Evolutionary conservation across 805 yeast genomes (phyloP), one percentile per base, ranked within the genome.

Genomic region (Yarrowia bubula): DNA sequence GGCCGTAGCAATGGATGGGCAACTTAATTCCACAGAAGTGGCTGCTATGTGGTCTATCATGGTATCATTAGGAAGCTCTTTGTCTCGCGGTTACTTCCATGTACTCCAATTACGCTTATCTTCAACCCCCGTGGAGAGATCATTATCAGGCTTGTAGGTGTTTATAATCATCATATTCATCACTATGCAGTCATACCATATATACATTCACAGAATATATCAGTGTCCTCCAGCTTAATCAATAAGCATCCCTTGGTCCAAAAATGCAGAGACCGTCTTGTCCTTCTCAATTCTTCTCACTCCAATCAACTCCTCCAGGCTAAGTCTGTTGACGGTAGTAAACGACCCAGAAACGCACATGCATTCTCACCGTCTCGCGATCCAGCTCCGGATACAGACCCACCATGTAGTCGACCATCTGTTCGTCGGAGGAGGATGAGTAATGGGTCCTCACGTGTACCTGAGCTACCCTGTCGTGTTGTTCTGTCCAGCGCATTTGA

Each of bases 401-500:
- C n/a, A 55, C 46, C 10, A 55, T 39, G 39, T 55, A 32, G 38
- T 55, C 61, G 11, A 55, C 61, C 61, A 55, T 55, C 42, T 55
- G 47, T 11, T 41, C 47, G 38, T 35, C 61, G 1, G 47, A 8
- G 31, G 31, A 28, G 22, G 38, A 18, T 38, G 47, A 6, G 14
- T 39, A 41, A 15, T 55, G 61, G 47, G 61, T 39, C 11, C 47
- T 35, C 5, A 41, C 61, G 15, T 55, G 47, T 6, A 32, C 61
- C 31, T 55, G 61, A 15, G 61, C 61, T 31, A 55, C 61, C 46
- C 61, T 22, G 61, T 55, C 61, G 47, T 55, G 61, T 39, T 55
- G 61, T 39, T 55, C 61, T 55, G 61, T 55, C 61, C 61, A 55
- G 38, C 61, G 46, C 47, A 55, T 55, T 39, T 18, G 55, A 35